A percentile compares a stretch with the other conserved stretches of the same genome.
Evolutionary conservation across 108 stramenopile species (phyloP).

Genomic region (Nannochloropsis oceanica): DNA sequence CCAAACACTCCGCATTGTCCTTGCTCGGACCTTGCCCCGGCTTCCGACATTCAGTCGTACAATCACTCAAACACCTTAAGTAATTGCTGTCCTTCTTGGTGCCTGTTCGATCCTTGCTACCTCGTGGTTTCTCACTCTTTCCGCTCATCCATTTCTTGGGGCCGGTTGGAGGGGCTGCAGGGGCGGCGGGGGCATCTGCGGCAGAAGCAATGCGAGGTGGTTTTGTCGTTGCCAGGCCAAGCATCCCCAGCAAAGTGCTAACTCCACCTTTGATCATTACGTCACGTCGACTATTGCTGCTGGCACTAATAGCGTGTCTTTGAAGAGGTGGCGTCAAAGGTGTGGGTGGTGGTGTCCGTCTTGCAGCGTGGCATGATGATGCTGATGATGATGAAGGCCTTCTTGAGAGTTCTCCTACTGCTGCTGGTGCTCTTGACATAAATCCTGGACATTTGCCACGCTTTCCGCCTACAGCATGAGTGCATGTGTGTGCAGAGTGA

Average conservation of each 20-base stretch:
- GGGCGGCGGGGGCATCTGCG: background rate
- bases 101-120: conserved; percentile 14
- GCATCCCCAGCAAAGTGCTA: background rate
- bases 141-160: background rate
- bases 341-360: too few species aligned
- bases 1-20: conserved; percentile 26
- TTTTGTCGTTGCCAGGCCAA: background rate
- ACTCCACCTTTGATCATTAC: too few species aligned
- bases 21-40: conserved; percentile 4
- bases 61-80: conserved; percentile 23
- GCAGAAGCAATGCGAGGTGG: background rate
- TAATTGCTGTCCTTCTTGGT: conserved; percentile 24
- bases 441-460: too few species aligned
- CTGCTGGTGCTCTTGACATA: too few species aligned
- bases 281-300: too few species aligned
- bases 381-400: too few species aligned
- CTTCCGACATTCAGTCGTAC: conserved; percentile 22
- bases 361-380: too few species aligned
- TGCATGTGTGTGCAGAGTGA: too few species aligned
- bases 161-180: background rate
- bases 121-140: background rate
- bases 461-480: too few species aligned
- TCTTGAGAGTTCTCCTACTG: too few species aligned
- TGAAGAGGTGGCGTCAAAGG: too few species aligned
- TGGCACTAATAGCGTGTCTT: too few species aligned